phyloP scores from a whole-genome alignment of 176 grass and related monocot species.

The Ensete ventricosum region DNA sequence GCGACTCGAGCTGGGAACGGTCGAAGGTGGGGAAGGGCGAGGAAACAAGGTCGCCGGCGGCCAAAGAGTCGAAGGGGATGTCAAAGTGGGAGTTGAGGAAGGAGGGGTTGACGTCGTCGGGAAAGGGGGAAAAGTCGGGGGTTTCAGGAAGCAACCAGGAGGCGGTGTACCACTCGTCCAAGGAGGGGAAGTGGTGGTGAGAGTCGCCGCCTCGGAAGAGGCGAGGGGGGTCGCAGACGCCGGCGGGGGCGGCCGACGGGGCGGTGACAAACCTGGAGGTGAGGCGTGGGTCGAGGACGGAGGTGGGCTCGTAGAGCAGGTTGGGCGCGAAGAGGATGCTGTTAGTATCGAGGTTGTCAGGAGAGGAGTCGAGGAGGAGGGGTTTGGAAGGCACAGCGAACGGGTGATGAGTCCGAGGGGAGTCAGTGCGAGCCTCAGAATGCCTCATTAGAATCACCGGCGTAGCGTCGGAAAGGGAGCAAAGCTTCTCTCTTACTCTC shows the following conservation, averaged over 20 bases:
- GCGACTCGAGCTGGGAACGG: constrained; percentile 31
- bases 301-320: constrained; percentile 45
- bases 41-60: not conserved
- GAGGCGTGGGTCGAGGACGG: constrained; percentile 47
- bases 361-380: constrained; percentile 2
- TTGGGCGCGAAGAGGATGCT: constrained; percentile 8
- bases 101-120: constrained; percentile 11
- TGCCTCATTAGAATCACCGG: not conserved
- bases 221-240: not conserved
- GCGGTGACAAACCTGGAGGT: constrained; percentile 37
- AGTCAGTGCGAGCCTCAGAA: constrained; percentile 1
- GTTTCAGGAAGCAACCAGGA: constrained; percentile 43
- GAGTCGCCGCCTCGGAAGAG: not conserved
- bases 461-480: not conserved
- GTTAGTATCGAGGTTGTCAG: constrained; percentile 11
- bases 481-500: not conserved
- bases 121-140: constrained; percentile 15
- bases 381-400: not conserved
- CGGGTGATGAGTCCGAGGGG: not conserved
- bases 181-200: constrained; percentile 10
- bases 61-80: constrained; percentile 6
- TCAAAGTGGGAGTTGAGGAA: constrained; percentile 34
- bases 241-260: not conserved
- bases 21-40: constrained; percentile 11
- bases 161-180: constrained; percentile 36